These are phyloP conservation scores for Cyclotella cryptica DNA, from an alignment of 108 stramenopile species.

Conservation along the genomic window DNA sequence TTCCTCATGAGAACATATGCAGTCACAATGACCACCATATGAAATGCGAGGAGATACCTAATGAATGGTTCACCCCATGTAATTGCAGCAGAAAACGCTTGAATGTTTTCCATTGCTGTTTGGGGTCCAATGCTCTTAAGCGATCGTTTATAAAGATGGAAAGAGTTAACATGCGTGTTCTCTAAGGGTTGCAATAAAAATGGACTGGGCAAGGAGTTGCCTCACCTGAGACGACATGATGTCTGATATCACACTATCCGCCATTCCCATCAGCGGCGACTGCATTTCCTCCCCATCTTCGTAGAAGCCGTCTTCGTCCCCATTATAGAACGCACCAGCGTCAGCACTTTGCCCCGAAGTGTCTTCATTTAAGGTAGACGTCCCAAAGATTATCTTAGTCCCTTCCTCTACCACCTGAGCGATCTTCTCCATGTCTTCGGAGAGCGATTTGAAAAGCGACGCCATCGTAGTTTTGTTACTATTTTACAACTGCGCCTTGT, in stretches of 20 bases:
- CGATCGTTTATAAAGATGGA: not conserved
- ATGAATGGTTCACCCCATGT: slow-evolving; percentile 87
- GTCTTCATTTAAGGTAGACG: slow-evolving; percentile 27
- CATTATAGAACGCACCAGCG: slow-evolving; percentile 12
- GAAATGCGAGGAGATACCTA: slow-evolving; percentile 65
- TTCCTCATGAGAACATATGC: slow-evolving; percentile 56
- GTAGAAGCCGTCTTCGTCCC: slow-evolving; percentile 24
- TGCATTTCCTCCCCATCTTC: slow-evolving; percentile 45
- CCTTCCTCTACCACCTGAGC: slow-evolving; percentile 46
- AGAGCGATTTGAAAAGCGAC: slow-evolving; percentile 41
- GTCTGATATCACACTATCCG: slow-evolving; percentile 75
- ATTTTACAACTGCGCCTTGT: no score
- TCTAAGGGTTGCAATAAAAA: not conserved
- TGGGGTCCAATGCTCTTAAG: slow-evolving; percentile 58
- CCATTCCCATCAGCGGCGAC: slow-evolving; percentile 83
- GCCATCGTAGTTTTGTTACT: slow-evolving; percentile 20
- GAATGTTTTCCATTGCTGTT: slow-evolving; percentile 70
- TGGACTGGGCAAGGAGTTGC: not conserved
- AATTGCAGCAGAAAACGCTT: slow-evolving; percentile 83
- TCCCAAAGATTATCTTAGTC: slow-evolving; percentile 40
- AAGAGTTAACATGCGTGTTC: slow-evolving; percentile 8
- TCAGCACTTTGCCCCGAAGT: not conserved
- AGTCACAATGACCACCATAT: slow-evolving; percentile 63
- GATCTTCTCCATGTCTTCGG: slow-evolving; percentile 53
- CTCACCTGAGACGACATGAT: slow-evolving; percentile 78